A percentile compares a stretch with the other conserved stretches of the same genome.
Evolutionary conservation across 2,329 filamentous ascomycete species (phyloP).

Genomic region (Stachybotrys chartarum): DNA sequence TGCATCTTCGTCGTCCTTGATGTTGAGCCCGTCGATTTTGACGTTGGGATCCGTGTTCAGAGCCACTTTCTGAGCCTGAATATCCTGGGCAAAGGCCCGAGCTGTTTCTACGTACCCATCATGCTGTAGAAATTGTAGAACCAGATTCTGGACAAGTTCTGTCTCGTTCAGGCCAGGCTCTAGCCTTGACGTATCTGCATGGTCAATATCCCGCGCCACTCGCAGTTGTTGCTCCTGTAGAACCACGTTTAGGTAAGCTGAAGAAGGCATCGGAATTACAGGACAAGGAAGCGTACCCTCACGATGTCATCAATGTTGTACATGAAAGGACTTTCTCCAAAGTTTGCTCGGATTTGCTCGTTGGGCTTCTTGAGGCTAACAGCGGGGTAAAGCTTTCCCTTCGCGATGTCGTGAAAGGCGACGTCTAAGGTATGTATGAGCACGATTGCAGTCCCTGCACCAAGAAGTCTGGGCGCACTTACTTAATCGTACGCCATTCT

Average conservation of each 20-base stretch:
- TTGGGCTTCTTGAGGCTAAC: constrained; percentile 59
- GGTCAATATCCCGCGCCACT: constrained; percentile 53
- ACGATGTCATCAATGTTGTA: constrained; percentile 89
- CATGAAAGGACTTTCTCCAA: constrained; percentile 69
- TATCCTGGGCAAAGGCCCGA: constrained; percentile 77
- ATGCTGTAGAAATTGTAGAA: constrained; percentile 83
- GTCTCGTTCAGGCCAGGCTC: constrained; percentile 63
- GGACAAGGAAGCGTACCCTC: constrained; percentile 44
- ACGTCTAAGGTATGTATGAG: constrained; percentile 42
- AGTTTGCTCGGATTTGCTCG: constrained; percentile 57
- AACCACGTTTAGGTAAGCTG: neutral
- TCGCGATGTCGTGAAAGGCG: constrained; percentile 61
- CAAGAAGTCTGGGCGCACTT: constrained; percentile 12
- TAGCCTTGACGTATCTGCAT: constrained; percentile 50
- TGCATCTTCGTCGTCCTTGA: constrained; percentile 79
- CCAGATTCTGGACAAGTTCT: constrained; percentile 71
- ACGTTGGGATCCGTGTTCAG: constrained; percentile 51
- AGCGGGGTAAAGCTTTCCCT: constrained; percentile 57
- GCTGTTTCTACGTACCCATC: constrained; percentile 95
- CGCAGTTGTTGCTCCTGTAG: constrained; percentile 51
- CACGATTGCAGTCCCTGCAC: neutral
- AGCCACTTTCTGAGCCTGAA: constrained; percentile 64
- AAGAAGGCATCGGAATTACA: neutral
- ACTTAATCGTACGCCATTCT: constrained; percentile 54
- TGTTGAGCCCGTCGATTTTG: constrained; percentile 52